Percentiles rank a stretch among this genome's conserved stretches.
Conservation (phyloP, 768 basidiomycete genomes). For the Hypsizygus marmoreus region DNA sequence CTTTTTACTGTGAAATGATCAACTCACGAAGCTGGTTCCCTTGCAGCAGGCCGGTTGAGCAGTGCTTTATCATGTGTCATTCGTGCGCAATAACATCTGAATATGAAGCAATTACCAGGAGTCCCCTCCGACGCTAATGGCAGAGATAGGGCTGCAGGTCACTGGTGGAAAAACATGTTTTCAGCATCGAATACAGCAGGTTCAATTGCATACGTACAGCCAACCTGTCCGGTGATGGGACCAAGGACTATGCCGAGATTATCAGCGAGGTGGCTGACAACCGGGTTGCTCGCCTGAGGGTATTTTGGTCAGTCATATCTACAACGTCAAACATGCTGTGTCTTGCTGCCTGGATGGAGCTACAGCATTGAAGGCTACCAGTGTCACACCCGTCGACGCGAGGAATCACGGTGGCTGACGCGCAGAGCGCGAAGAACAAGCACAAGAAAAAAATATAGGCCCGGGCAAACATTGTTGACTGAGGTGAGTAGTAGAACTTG, state of each 20-base stretch:
- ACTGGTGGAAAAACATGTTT: constrained; percentile 4
- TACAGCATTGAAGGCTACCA: constrained; percentile 10
- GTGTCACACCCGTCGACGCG: constrained; percentile 10
- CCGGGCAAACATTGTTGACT: constrained; percentile 15
- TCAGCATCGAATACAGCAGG: too few species aligned
- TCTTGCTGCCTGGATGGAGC: constrained; percentile 3
- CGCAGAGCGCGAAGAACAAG: constrained; percentile 16
- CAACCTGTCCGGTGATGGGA: constrained; percentile 9
- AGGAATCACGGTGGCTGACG: constrained; percentile 12
- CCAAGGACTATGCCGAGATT: constrained; percentile 13
- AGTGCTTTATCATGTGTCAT: background rate
- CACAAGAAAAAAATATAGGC: constrained; percentile 8
- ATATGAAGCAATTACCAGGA: constrained; percentile 4
- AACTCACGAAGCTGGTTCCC: constrained; percentile 8
- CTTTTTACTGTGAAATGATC: background rate
- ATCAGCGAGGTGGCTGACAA: constrained; percentile 5
- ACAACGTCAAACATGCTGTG: background rate
- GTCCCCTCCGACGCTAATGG: constrained; percentile 1
- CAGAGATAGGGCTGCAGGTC: constrained; percentile 15
- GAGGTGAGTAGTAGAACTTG: constrained; percentile 13
- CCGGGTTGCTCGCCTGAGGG: constrained; percentile 2
- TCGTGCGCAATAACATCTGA: too few species aligned
- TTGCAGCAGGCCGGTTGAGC: constrained; percentile 10
- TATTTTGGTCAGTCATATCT: background rate
- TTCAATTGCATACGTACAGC: constrained; percentile 12